Base-by-base conservation (phyloP, 2,329 filamentous ascomycete genomes). In the Celoporthe dispersa region DNA sequence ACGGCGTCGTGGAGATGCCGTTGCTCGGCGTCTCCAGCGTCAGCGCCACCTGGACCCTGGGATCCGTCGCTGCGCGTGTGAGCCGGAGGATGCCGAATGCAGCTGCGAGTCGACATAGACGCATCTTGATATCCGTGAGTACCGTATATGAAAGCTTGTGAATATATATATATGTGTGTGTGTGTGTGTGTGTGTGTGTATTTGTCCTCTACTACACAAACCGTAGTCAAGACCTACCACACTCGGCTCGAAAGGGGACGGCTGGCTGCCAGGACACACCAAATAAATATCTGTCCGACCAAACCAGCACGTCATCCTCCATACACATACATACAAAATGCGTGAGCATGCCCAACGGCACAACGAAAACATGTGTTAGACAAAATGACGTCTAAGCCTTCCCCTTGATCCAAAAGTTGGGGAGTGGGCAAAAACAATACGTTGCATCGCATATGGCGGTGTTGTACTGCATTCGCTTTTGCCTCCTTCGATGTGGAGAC, bases 11-110 rank as follows among this genome's bases (percentile, higher is more conserved):
- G 31, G 67, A 63, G 48, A 71, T 64, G 60, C 67, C 70, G 41
- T 71, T 71, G 60, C 67, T 61, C 1, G 70, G 70, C 12, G 70
- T 71, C 37, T 71, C 67, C 19, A 69, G 63, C 33, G 67, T 61
- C 35, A 69, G 53, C 2, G 67, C 70, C 37, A 67, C 64, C 25
- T 71, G 39, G 14, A 71, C 16, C 39, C 70, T 59, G 11, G 70
- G 67, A 11, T 71, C 70, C 28, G 25, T 66, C 9, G 41, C 53
- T 19, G 70, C 70, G 22, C 41, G 48, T 33, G 44, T 11, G 16
- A 41, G 22, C 19, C 19, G 16, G 19, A 41, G n/a, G 28, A 53
- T 22, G 14, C 16, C 57, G 25, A 37, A 11, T n/a, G 51, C 48
- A 8, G 44, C 51, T 5, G 37, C 5, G 22, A 68, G 31, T 7